Percentiles rank a stretch among this genome's conserved stretches.
These are phyloP conservation scores for Trematosphaeria pertusa DNA, from an alignment of 2,329 filamentous ascomycete genomes.

Conservation along the genomic window DNA sequence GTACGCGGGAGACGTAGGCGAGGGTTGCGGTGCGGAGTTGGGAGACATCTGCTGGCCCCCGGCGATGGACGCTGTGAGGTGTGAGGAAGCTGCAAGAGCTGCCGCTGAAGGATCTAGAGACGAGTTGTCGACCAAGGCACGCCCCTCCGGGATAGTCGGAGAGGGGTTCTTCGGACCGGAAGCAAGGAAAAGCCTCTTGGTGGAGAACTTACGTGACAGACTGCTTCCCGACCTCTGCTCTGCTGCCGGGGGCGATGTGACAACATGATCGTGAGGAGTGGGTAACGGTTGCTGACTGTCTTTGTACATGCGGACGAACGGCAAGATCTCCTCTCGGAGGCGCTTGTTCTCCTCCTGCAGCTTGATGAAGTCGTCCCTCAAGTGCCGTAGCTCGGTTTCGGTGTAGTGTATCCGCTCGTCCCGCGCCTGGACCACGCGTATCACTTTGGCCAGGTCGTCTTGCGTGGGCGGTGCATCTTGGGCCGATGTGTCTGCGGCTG, in stretches of 20 bases:
- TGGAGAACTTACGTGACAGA: slow-evolving; percentile 60
- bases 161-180: slow-evolving; percentile 58
- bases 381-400: slow-evolving; percentile 81
- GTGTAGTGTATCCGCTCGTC: slow-evolving; percentile 88
- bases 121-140: slow-evolving; percentile 49
- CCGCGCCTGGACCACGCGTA: slow-evolving; percentile 85
- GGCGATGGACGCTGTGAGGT: slow-evolving; percentile 58
- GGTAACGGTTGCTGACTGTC: slow-evolving; percentile 90
- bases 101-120: slow-evolving; percentile 59
- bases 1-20: slow-evolving; percentile 59
- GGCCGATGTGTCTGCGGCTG: slow-evolving; percentile 87
- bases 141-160: slow-evolving; percentile 56
- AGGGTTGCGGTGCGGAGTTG: slow-evolving; percentile 52
- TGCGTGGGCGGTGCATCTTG: slow-evolving; percentile 88
- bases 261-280: slow-evolving; percentile 49
- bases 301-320: slow-evolving; percentile 88
- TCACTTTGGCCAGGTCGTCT: slow-evolving; percentile 90
- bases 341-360: slow-evolving; percentile 82
- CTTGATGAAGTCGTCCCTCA: slow-evolving; percentile 62
- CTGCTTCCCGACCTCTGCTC: slow-evolving; percentile 52
- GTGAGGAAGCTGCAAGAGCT: slow-evolving; percentile 58
- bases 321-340: slow-evolving; percentile 88
- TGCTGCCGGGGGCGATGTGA: slow-evolving; percentile 43
- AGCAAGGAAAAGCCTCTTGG: slow-evolving; percentile 60
- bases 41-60: slow-evolving; percentile 49